Evolutionary conservation across 1,139 yeast species (phyloP).

Genomic region (Saccharomycopsis phalli): DNA sequence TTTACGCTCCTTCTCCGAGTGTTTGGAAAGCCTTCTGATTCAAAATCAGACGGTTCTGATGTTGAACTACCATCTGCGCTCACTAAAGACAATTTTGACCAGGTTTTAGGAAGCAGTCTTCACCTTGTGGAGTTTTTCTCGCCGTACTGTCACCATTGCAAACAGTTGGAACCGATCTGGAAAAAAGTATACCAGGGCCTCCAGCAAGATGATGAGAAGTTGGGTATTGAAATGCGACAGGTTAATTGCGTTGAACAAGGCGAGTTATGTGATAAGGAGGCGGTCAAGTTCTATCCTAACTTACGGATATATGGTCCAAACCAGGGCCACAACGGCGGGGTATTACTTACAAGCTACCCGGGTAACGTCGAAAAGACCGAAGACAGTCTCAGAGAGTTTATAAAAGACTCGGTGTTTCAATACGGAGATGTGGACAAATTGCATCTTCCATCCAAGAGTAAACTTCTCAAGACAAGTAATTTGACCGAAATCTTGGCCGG

Average conservation of each 20-base stretch:
- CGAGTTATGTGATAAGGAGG: slow-evolving; percentile 59
- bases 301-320: slow-evolving; percentile 54
- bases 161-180: slow-evolving; percentile 57
- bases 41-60: background rate
- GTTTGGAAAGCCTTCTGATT: no score
- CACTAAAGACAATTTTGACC: slow-evolving; percentile 35
- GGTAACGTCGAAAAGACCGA: slow-evolving; percentile 34
- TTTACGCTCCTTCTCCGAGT: background rate
- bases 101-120: slow-evolving; percentile 35
- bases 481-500: slow-evolving; percentile 41
- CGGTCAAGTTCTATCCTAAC: slow-evolving; percentile 47
- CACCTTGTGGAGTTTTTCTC: slow-evolving; percentile 60
- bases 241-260: slow-evolving; percentile 69
- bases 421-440: slow-evolving; percentile 30
- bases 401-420: slow-evolving; percentile 44
- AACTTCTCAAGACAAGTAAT: slow-evolving; percentile 27
- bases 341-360: slow-evolving; percentile 36
- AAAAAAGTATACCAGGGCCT: slow-evolving; percentile 42
- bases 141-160: slow-evolving; percentile 68
- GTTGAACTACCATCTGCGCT: slow-evolving; percentile 21
- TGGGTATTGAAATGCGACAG: slow-evolving; percentile 50
- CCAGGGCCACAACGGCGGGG: slow-evolving; percentile 33
- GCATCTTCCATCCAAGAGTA: slow-evolving; percentile 25
- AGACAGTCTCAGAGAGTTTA: slow-evolving; percentile 43
- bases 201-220: slow-evolving; percentile 34